Evolutionary conservation across 345 rosid genomes (phyloP).

Genomic region (Noccaea bulbosa): DNA sequence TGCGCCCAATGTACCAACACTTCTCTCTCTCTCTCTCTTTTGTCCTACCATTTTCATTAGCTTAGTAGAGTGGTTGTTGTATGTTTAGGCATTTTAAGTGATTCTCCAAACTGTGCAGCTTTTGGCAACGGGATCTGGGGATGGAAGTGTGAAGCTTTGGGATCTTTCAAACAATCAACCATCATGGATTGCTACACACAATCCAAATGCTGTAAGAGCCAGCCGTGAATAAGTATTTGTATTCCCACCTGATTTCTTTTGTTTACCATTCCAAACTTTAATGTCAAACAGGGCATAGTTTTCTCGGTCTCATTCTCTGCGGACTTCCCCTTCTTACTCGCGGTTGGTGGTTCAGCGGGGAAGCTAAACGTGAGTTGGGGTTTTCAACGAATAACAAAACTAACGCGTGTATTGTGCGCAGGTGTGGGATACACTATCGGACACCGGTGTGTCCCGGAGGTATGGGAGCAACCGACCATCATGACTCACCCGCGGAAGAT

Average conservation of each 20-base stretch:
- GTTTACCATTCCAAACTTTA: neutral
- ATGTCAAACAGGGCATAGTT: conserved; percentile 57
- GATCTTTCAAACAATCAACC: conserved; percentile 82
- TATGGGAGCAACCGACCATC: conserved; percentile 46
- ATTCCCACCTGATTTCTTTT: neutral
- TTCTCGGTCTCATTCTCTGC: conserved; percentile 77
- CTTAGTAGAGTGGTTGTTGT: neutral
- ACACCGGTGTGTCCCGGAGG: conserved; percentile 49
- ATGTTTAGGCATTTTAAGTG: neutral
- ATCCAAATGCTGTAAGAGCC: conserved; percentile 63
- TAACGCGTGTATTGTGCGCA: too few species aligned
- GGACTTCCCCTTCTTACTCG: conserved; percentile 71
- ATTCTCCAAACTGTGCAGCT: conserved; percentile 47
- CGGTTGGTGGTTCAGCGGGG: conserved; percentile 80
- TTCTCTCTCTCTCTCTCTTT: conserved; percentile 10
- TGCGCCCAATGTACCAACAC: conserved; percentile 46
- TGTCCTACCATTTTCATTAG: neutral
- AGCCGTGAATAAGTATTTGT: neutral
- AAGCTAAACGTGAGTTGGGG: conserved; percentile 63
- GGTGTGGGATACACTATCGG: conserved; percentile 77
- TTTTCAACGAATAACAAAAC: too few species aligned
- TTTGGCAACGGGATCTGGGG: conserved; percentile 56
- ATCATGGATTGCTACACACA: conserved; percentile 61
- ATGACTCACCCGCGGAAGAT: neutral
- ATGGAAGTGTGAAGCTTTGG: conserved; percentile 72